These are phyloP conservation scores for Colletotrichum sp. DNA, from an alignment of 2,329 filamentous ascomycete species.

Conservation along the genomic window DNA sequence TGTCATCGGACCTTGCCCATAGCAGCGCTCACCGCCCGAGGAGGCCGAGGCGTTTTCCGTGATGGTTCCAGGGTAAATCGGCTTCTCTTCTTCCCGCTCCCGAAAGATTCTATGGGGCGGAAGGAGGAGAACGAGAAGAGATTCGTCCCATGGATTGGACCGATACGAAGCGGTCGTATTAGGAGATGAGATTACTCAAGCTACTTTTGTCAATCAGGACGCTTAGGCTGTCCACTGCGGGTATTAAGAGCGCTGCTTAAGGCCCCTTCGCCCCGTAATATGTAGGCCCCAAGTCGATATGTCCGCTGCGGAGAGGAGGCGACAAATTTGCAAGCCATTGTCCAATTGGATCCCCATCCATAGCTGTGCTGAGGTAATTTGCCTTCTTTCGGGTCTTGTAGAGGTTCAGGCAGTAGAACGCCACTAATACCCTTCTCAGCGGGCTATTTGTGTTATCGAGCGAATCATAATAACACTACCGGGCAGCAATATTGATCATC, in stretches of 20 bases:
- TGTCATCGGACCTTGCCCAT: neutral
- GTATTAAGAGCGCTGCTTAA: neutral
- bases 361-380: too few relatives aligned
- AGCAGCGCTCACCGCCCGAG: neutral
- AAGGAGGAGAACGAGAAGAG: neutral
- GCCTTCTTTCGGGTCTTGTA: too few relatives aligned
- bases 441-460: too few relatives aligned
- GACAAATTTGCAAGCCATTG: too few relatives aligned
- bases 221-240: fast-evolving
- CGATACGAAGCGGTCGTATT: neutral
- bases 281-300: too few relatives aligned
- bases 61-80: neutral
- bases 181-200: neutral
- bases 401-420: too few relatives aligned
- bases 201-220: fast-evolving
- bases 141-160: neutral
- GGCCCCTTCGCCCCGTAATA: neutral
- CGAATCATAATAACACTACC: too few relatives aligned
- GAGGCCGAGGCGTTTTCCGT: neutral
- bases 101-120: neutral
- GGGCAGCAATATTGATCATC: too few relatives aligned
- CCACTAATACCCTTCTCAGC: too few relatives aligned
- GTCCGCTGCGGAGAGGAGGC: too few relatives aligned
- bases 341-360: too few relatives aligned
- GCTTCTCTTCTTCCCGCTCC: neutral